Evolutionary conservation across 495 filamentous ascomycete genomes (phyloP), one percentile per base, ranked within the genome.

Genomic region (Durotheca rogersii): DNA sequence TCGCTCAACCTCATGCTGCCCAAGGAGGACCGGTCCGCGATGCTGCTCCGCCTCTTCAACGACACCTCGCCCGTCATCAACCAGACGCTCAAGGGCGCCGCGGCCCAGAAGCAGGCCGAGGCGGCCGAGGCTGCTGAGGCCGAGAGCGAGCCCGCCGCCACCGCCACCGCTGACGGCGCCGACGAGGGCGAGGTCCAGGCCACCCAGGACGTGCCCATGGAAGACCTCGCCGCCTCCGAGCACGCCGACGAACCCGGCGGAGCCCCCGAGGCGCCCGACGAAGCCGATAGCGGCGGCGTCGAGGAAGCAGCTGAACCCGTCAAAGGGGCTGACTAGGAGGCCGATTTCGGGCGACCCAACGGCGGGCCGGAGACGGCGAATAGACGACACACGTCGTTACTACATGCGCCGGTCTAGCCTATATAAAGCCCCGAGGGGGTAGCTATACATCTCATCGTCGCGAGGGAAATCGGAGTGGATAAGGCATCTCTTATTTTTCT

Each of bases 1-100:
- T 87, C 82, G 2, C 70, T 96, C 41, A 98, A 97, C 67, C 80
- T 98, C 31, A 98, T 98, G 93, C 72, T 96, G 56, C 90, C 90
- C 40, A 98, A 97, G 72, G 93, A 98, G 62, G 93, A 98, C 37
- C 82, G 93, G 21, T 85, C 81, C 25, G 93, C 92, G 6, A 92
- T 96, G 88, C 74, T 96, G 58, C 76, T 96, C 45, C 81, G 93
- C 25, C 76, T 98, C 27, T 98, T 84, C 72, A 90, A 96, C 59
- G 91, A 96, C 50, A 78, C 80, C 16, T 82, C 84, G 1, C 88
- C 86, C 2, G 71, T 96, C 41, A 76, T 83, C 31, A 83, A 83
- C 51, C 70, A 66, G 68, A 55, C 69, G 25, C 64, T 77, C 18
- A 78, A 80, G 66, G 71, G 70, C 36, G n/a, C n/a, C n/a, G 61